Evolutionary conservation across 2,329 filamentous ascomycete genomes (phyloP).

Genomic region (Keithomyces neogunnii): DNA sequence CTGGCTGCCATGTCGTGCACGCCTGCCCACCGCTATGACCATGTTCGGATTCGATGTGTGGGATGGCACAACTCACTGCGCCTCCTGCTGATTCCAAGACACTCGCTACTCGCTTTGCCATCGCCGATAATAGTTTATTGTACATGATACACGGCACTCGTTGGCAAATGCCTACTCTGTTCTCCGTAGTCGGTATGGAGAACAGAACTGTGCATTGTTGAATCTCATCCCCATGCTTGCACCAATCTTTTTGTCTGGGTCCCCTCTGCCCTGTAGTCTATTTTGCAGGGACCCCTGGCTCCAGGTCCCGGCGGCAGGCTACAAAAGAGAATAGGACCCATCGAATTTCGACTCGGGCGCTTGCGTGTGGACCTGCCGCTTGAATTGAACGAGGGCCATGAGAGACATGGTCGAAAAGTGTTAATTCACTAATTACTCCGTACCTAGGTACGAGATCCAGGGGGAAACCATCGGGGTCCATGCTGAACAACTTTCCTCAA

Average conservation of each 20-base stretch:
- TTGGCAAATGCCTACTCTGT: too few species aligned
- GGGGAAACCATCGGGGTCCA: background rate
- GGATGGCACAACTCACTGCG: background rate
- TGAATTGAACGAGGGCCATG: conserved; percentile 3
- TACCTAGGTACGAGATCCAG: background rate
- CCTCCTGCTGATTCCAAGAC: too few species aligned
- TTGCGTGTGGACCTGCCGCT: conserved; percentile 7
- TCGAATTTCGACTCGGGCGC: conserved; percentile 6
- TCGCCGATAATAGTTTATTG: too few species aligned
- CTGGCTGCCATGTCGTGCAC: background rate
- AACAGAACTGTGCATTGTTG: background rate
- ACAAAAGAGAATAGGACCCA: conserved; percentile 5
- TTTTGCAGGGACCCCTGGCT: conserved; percentile 3
- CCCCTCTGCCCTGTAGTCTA: background rate
- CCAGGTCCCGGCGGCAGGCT: conserved; percentile 4
- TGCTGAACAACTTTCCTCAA: background rate
- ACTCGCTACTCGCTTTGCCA: too few species aligned
- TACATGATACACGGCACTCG: too few species aligned
- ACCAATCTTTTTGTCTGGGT: conserved; percentile 1
- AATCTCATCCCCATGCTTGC: background rate
- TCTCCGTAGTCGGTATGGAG: background rate
- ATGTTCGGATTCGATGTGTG: background rate
- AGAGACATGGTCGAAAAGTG: background rate
- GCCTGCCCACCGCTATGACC: background rate
- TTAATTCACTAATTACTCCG: background rate